Conservation (phyloP, 208 protist genomes). For the Acanthamoeba lenticulata region DNA sequence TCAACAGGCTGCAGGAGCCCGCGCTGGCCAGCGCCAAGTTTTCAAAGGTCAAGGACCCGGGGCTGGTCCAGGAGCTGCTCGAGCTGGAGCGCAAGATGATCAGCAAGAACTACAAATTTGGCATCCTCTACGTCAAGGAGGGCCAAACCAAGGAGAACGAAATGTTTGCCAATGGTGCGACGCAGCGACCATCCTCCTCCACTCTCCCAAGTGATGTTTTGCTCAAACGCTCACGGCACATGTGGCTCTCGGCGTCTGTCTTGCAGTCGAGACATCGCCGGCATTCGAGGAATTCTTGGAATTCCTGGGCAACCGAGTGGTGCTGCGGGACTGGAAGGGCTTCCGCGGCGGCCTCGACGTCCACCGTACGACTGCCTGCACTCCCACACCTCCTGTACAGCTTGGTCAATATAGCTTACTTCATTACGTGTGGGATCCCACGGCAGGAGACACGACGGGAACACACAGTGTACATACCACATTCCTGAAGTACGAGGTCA, state of each 20-base stretch:
- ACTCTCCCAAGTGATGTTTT: too few species aligned
- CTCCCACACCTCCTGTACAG: background rate
- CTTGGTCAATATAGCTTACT: background rate
- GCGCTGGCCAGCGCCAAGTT: background rate
- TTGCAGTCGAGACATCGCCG: background rate
- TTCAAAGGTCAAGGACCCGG: background rate
- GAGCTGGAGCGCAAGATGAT: slow-evolving; percentile 69
- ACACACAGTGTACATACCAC: slow-evolving; percentile 42
- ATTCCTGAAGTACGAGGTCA: slow-evolving; percentile 8
- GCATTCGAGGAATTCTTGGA: slow-evolving; percentile 43
- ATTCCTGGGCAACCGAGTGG: background rate
- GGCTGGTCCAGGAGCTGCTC: background rate
- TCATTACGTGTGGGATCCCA: background rate
- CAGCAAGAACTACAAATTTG: slow-evolving; percentile 74
- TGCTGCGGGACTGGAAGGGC: slow-evolving; percentile 8
- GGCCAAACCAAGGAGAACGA: slow-evolving; percentile 62
- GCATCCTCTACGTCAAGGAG: slow-evolving; percentile 69
- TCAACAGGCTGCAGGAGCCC: background rate
- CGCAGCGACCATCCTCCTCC: background rate
- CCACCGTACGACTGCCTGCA: background rate
- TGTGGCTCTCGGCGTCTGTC: too few species aligned
- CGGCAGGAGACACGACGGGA: slow-evolving; percentile 27
- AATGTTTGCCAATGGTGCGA: slow-evolving; percentile 53
- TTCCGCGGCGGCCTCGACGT: slow-evolving; percentile 61
- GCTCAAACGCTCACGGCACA: too few species aligned